Percentiles rank a stretch among this genome's conserved stretches.
phyloP scores from a whole-genome alignment of 208 protist species.

The Trypanosoma conorhini region DNA sequence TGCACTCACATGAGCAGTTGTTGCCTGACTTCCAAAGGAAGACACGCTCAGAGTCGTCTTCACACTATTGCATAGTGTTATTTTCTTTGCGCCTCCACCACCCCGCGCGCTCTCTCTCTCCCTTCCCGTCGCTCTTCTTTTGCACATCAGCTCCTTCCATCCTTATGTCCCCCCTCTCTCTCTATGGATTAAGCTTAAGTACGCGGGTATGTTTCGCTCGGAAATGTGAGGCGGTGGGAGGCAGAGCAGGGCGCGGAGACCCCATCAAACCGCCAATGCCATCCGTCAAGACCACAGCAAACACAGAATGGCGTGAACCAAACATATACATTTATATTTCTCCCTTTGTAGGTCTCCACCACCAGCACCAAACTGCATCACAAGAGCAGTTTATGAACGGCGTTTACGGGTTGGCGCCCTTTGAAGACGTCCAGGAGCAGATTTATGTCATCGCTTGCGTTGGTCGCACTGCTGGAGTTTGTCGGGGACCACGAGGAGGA shows the following conservation, averaged over 20 bases:
- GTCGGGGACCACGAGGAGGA: slow-evolving; percentile 6
- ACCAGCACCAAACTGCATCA: slow-evolving; percentile 4
- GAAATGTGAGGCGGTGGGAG: not conserved
- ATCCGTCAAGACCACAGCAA: not conserved
- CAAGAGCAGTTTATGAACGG: slow-evolving; percentile 6
- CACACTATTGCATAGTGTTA: not conserved
- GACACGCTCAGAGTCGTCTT: not conserved
- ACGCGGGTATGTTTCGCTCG: not conserved
- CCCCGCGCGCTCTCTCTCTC: not conserved
- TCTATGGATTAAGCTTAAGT: not conserved
- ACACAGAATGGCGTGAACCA: not conserved
- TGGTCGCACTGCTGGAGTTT: slow-evolving; percentile 5
- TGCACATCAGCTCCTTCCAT: not conserved
- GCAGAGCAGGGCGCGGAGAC: not conserved
- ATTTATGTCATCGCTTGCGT: slow-evolving; percentile 20
- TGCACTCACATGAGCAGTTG: not conserved
- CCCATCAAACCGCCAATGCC: not conserved
- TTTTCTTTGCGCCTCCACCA: not conserved
- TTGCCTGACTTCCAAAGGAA: not conserved
- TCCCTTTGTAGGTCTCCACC: not conserved
- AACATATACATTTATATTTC: not conserved
- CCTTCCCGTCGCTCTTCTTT: not conserved
- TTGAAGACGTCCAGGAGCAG: slow-evolving; percentile 23
- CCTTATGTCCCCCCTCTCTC: not conserved
- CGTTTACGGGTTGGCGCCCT: slow-evolving; percentile 11